Evolutionary conservation across 495 filamentous ascomycete species (phyloP), one percentile per base, ranked within the genome.

Genomic region (Aspergillus carlsbadensis): DNA sequence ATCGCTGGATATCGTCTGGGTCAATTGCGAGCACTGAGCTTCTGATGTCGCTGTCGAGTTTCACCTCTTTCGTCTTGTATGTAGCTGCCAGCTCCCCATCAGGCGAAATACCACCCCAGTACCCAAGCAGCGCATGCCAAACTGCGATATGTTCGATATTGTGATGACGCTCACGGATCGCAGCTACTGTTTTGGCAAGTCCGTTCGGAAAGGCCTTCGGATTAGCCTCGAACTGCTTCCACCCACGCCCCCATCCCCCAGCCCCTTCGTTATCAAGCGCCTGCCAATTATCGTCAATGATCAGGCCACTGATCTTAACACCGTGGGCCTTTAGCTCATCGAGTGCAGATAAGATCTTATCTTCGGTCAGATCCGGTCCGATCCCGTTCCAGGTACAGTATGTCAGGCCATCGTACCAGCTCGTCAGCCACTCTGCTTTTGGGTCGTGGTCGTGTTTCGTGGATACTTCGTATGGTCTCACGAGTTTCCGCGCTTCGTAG

Each of bases 281-380:
- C 70, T 98, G 94, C 94, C 94, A 98, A 63, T 96, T 96, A 65
- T 98, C 94, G 61, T 98, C 93, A 51, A 97, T 94, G 54, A 96
- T 96, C 1, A 98, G 72, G 57, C 84, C 91, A 3, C 84, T 84
- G 37, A 97, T 78, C 10, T 85, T 83, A 60, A 98, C 89, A 1
- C 84, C 84, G 48, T 89, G 80, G 17, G 84, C 71, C 29, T 87
- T 82, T 42, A 98, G 73, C 1, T 78, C 74, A 57, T 89, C 81
- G 10, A 98, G 74, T 11, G 92, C 91, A 26, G 81, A 67, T 20
- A 91, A 65, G 20, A 98, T 83, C 61, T 89, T 94, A 5, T 90
- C 78, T 58, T 93, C 91, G 0, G 85, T 90, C 37, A 98, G 71
- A 10, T 85, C 70, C 67, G 92, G 90, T 0, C 94, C 94, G 0